A percentile compares a stretch with the other conserved stretches of the same genome.
phyloP scores from a whole-genome alignment of 148 eudicot genomes.

The Amaranthus hypochondriacus region DNA sequence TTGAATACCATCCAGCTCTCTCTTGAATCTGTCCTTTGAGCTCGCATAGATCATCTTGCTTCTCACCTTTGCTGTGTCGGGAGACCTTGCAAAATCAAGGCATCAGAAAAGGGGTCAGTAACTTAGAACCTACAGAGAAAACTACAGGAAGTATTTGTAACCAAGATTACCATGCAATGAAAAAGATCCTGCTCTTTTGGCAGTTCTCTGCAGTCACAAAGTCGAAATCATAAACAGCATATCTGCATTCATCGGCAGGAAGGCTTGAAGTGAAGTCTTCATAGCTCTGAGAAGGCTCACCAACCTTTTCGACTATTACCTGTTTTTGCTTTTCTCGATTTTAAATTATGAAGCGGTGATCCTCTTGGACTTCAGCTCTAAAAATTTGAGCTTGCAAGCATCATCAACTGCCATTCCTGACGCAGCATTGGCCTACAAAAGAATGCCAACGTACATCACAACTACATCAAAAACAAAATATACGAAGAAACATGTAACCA shows the following conservation, averaged over 20 bases:
- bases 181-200: slow-evolving; percentile 93
- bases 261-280: slow-evolving; percentile 68
- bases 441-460: neutral
- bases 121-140: neutral
- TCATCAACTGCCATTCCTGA: slow-evolving; percentile 93
- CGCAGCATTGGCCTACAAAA: slow-evolving; percentile 76
- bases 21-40: slow-evolving; percentile 18
- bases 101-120: neutral
- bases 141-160: neutral
- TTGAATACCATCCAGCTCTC: slow-evolving; percentile 53
- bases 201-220: slow-evolving; percentile 73
- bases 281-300: slow-evolving; percentile 64
- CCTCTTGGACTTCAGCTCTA: slow-evolving; percentile 84
- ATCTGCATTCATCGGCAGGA: slow-evolving; percentile 80
- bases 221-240: slow-evolving; percentile 80
- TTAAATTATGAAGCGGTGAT: slow-evolving; percentile 70
- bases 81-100: slow-evolving; percentile 44
- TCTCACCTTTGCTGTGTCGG: slow-evolving; percentile 74
- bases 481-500: neutral
- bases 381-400: slow-evolving; percentile 79
- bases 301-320: slow-evolving; percentile 81
- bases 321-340: slow-evolving; percentile 86
- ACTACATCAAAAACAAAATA: neutral
- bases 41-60: slow-evolving; percentile 83
- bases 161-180: slow-evolving; percentile 69